These are phyloP conservation scores for Berberis thunbergii DNA, from an alignment of 164 flowering plant species.

Conservation along the genomic window DNA sequence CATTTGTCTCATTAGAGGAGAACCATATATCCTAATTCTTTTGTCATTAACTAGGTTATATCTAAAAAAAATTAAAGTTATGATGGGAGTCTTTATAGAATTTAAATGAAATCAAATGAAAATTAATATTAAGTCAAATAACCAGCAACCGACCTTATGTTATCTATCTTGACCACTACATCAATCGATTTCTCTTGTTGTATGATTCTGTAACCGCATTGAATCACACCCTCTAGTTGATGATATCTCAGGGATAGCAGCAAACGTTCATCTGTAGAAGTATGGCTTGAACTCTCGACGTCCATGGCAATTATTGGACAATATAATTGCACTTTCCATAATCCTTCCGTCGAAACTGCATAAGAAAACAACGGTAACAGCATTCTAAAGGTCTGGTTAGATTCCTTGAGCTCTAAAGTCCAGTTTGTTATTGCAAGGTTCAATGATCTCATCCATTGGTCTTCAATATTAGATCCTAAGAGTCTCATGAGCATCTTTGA, in stretches of 20 bases:
- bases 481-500: slow-evolving; percentile 56
- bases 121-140: too few species aligned
- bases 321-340: slow-evolving; percentile 87
- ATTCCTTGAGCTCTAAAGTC: slow-evolving; percentile 39
- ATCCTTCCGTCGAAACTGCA: slow-evolving; percentile 45
- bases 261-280: slow-evolving; percentile 39
- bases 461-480: slow-evolving; percentile 70
- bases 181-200: slow-evolving; percentile 54
- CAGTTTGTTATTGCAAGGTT: slow-evolving; percentile 85
- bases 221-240: slow-evolving; percentile 85
- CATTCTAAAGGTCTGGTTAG: slow-evolving; percentile 19
- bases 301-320: slow-evolving; percentile 84
- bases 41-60: too few species aligned
- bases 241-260: slow-evolving; percentile 64
- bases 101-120: too few species aligned
- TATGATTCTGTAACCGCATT: slow-evolving; percentile 44
- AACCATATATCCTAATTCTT: too few species aligned
- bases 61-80: too few species aligned
- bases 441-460: slow-evolving; percentile 78
- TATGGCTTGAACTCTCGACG: slow-evolving; percentile 31
- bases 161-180: slow-evolving; percentile 52
- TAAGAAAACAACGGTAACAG: slow-evolving; percentile 65
- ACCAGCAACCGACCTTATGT: slow-evolving; percentile 49
- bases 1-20: too few species aligned
- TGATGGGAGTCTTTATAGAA: too few species aligned